A percentile compares a stretch with the other conserved stretches of the same genome.
Evolutionary conservation across 2,329 filamentous ascomycete genomes (phyloP).

Genomic region (Aspergillus texensis): DNA sequence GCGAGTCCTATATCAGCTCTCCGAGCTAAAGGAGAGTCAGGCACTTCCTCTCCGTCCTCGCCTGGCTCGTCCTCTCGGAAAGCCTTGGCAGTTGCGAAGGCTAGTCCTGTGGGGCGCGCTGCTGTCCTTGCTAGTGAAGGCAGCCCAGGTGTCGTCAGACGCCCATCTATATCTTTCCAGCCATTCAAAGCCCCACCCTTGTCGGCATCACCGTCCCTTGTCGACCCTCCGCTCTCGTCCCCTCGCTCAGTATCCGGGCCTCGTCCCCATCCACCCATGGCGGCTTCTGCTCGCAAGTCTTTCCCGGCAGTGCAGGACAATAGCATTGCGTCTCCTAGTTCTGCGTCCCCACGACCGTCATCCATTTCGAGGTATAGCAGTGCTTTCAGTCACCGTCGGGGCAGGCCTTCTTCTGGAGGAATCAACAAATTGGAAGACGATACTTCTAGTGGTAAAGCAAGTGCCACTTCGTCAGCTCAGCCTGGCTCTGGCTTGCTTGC

Average conservation of each 20-base stretch:
- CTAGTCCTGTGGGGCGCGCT: conserved; percentile 35
- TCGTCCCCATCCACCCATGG: conserved; percentile 42
- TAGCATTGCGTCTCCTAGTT: conserved; percentile 65
- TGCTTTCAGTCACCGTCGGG: conserved; percentile 85
- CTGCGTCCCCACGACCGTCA: conserved; percentile 76
- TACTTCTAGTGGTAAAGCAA: conserved; percentile 61
- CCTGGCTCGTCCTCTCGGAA: conserved; percentile 55
- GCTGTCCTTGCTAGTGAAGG: conserved; percentile 50
- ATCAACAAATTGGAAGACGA: conserved; percentile 60
- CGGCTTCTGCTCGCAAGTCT: conserved; percentile 41
- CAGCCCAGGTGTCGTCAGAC: conserved; percentile 59
- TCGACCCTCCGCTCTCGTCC: conserved; percentile 52
- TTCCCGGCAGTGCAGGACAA: conserved; percentile 63
- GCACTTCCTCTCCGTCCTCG: conserved; percentile 53
- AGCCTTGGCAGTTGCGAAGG: conserved; percentile 42
- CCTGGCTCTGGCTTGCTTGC: conserved; percentile 80
- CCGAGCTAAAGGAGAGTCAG: conserved; percentile 64
- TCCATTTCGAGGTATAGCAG: conserved; percentile 87
- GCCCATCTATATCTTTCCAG: conserved; percentile 86
- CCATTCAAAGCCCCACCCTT: conserved; percentile 95
- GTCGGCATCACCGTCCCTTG: conserved; percentile 77
- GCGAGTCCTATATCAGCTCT: conserved; percentile 86
- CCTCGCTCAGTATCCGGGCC: conserved; percentile 51
- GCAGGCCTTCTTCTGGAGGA: conserved; percentile 74
- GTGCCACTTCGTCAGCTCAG: conserved; percentile 55